Conservation (phyloP, 2,329 filamentous ascomycete genomes). For the Cytospora leucostoma region DNA sequence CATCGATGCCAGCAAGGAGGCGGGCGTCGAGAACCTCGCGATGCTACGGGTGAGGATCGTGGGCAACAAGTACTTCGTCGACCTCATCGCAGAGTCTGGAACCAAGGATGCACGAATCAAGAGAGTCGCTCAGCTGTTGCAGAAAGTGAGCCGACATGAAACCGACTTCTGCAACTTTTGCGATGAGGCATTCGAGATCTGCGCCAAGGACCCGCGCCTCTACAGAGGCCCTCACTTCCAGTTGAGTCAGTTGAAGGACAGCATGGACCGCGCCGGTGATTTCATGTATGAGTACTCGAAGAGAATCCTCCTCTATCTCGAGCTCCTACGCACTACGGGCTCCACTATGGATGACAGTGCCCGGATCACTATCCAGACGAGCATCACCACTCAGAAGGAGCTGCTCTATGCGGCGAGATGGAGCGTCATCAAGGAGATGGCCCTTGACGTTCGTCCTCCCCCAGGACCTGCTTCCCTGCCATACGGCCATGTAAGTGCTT, state of each 20-base stretch:
- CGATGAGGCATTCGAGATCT: slow-evolving; percentile 6
- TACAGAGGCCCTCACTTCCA: slow-evolving; percentile 8
- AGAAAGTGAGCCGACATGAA: not conserved
- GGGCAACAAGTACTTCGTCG: slow-evolving; percentile 1
- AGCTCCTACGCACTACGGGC: not conserved
- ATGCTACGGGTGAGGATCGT: not conserved
- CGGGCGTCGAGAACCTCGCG: not conserved
- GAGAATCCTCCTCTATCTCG: slow-evolving; percentile 15
- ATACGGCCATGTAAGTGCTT: slow-evolving; percentile 7
- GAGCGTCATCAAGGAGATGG: not conserved
- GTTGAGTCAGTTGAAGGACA: not conserved
- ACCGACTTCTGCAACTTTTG: not conserved
- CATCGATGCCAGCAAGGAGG: slow-evolving; percentile 8
- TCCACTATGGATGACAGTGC: not conserved
- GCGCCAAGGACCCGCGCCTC: not conserved
- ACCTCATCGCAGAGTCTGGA: not conserved
- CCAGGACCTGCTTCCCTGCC: slow-evolving; percentile 11
- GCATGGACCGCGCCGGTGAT: slow-evolving; percentile 4
- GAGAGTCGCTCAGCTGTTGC: slow-evolving; percentile 14
- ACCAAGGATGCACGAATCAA: slow-evolving; percentile 4
- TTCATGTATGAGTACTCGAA: slow-evolving; percentile 12
- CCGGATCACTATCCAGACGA: not conserved
- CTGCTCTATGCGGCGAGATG: slow-evolving; percentile 4
- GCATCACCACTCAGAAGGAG: not conserved
- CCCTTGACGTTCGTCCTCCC: slow-evolving; percentile 10